Conservation (phyloP, 306 rosid species). For the Medicago truncatula region MtrunA17r5.0-ANR NC_053044.1:49978501-49979000, state of each 20-base stretch:
- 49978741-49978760: not conserved
- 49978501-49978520: too few relatives aligned
- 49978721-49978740: not conserved
- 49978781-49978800: not conserved
- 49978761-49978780: too few relatives aligned
- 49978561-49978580: too few relatives aligned
- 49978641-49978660: too few relatives aligned
- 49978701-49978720: not conserved
- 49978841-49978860: conserved; percentile 39
- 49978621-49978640: not conserved
- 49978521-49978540: too few relatives aligned
- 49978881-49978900: conserved; percentile 70
- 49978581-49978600: too few relatives aligned
- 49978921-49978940: conserved; percentile 80
- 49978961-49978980: too few relatives aligned
- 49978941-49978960: conserved; percentile 44
- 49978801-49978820: not conserved
- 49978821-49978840: not conserved
- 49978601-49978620: too few relatives aligned
- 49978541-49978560: too few relatives aligned
- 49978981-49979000: too few relatives aligned
- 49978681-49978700: not conserved
- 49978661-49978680: too few relatives aligned
- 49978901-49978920: conserved; percentile 69
- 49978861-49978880: conserved; percentile 77